These are phyloP conservation scores for Ceratocystiopsis sp. DNA, from an alignment of 2,329 filamentous ascomycete genomes.

Conservation along the genomic window DNA sequence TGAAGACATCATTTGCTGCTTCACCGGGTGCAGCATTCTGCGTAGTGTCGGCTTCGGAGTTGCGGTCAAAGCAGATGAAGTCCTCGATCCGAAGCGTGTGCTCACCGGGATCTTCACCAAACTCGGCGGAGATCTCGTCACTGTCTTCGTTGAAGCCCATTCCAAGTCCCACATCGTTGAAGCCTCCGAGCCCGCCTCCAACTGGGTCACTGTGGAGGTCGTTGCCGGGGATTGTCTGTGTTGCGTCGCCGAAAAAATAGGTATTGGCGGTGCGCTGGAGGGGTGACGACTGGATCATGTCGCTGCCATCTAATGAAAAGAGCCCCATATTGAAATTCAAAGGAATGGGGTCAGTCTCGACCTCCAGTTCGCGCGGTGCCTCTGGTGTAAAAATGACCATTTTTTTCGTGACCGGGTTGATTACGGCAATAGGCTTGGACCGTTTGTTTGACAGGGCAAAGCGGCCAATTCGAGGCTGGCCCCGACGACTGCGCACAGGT, in stretches of 20 bases:
- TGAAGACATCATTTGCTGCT: too few relatives aligned
- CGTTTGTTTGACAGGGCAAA: slow-evolving; percentile 36
- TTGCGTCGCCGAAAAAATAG: too few relatives aligned
- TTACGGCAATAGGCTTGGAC: slow-evolving; percentile 40
- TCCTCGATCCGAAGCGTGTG: slow-evolving; percentile 50
- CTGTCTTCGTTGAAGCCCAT: slow-evolving; percentile 27
- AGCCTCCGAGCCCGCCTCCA: too few relatives aligned
- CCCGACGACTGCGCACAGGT: slow-evolving; percentile 28
- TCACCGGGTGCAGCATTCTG: too few relatives aligned
- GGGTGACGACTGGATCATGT: slow-evolving; percentile 27
- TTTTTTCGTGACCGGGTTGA: slow-evolving; percentile 39
- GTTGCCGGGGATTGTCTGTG: too few relatives aligned
- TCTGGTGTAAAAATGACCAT: slow-evolving; percentile 48
- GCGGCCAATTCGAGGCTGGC: slow-evolving; percentile 35
- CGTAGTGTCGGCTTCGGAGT: slow-evolving; percentile 15
- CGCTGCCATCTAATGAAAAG: slow-evolving; percentile 4
- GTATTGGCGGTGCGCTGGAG: slow-evolving; percentile 33
- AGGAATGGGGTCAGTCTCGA: neutral
- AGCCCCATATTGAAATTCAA: too few relatives aligned
- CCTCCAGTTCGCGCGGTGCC: slow-evolving; percentile 10
- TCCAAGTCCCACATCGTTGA: too few relatives aligned
- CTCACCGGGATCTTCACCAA: slow-evolving; percentile 51
- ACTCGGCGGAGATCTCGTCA: slow-evolving; percentile 23
- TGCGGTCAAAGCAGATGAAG: slow-evolving; percentile 49
- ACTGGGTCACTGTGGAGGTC: too few relatives aligned